Conservation (phyloP, 164 flowering plant species). For the Kalanchoe fedtschenkoi region DNA sequence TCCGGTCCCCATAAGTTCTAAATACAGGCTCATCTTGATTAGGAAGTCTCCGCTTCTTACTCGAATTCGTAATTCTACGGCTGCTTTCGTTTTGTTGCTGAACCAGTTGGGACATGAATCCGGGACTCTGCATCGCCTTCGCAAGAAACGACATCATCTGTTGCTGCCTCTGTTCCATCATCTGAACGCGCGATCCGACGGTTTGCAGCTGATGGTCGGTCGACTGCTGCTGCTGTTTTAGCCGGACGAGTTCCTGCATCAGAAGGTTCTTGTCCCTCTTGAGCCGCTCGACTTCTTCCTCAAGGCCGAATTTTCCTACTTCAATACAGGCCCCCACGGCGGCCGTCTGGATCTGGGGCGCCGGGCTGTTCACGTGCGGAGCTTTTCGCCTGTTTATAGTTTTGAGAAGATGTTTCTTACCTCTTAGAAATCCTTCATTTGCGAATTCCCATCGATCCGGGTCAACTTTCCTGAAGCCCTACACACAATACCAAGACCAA, state of each 20-base stretch:
- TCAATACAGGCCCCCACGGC: slow-evolving; percentile 47
- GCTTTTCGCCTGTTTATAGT: slow-evolving; percentile 22
- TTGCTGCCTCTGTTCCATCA: slow-evolving; percentile 64
- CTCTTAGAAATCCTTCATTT: slow-evolving; percentile 33
- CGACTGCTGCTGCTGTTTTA: slow-evolving; percentile 62
- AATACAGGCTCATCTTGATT: slow-evolving; percentile 29
- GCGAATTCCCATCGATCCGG: slow-evolving; percentile 42
- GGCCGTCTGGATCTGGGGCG: slow-evolving; percentile 23
- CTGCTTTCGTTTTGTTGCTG: slow-evolving; percentile 48
- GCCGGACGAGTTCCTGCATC: slow-evolving; percentile 66
- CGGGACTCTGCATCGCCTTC: slow-evolving; percentile 67
- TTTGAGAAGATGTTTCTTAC: slow-evolving; percentile 28
- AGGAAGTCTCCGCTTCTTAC: slow-evolving; percentile 57
- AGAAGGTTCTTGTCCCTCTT: slow-evolving; percentile 61
- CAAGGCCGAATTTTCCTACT: slow-evolving; percentile 59
- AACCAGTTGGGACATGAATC: slow-evolving; percentile 49
- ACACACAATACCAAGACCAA: slow-evolving; percentile 3
- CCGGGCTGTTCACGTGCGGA: slow-evolving; percentile 15
- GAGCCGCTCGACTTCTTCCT: slow-evolving; percentile 57
- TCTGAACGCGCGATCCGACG: slow-evolving; percentile 50
- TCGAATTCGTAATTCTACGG: slow-evolving; percentile 27
- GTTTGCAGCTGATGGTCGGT: slow-evolving; percentile 54
- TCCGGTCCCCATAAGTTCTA: slow-evolving; percentile 7
- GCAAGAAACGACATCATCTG: slow-evolving; percentile 82
- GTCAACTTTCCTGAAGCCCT: slow-evolving; percentile 75